A percentile compares a stretch with the other conserved stretches of the same genome.
phyloP scores from a whole-genome alignment of 2,329 filamentous ascomycete genomes.

The Grosmannia clavigera region DNA sequence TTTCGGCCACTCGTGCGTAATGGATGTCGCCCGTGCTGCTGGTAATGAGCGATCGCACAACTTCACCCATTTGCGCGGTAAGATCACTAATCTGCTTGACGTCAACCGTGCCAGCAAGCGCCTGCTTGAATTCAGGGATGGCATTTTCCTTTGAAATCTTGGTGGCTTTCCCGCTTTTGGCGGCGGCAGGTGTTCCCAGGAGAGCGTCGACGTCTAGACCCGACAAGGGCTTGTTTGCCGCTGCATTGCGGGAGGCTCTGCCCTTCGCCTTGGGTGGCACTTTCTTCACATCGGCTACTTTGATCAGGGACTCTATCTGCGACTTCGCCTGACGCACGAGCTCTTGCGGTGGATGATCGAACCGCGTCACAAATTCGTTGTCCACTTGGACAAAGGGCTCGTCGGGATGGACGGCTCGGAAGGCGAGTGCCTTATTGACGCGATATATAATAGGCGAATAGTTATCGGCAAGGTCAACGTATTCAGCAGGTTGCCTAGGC shows the following conservation, averaged over 20 bases:
- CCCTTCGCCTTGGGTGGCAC: constrained; percentile 72
- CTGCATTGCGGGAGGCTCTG: constrained; percentile 53
- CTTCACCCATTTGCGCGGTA: constrained; percentile 58
- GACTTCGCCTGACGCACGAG: constrained; percentile 44
- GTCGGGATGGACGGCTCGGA: constrained; percentile 64
- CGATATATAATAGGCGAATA: constrained; percentile 82
- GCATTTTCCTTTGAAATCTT: constrained; percentile 54
- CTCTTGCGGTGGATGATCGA: constrained; percentile 57
- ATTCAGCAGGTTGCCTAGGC: constrained; percentile 43
- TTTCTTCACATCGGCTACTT: constrained; percentile 71
- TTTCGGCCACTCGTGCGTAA: constrained; percentile 65
- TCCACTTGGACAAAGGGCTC: constrained; percentile 49
- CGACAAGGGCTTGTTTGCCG: constrained; percentile 61
- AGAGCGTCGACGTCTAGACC: constrained; percentile 78
- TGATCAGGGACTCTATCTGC: constrained; percentile 52
- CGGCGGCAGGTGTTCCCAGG: constrained; percentile 29
- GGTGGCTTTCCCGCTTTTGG: constrained; percentile 16
- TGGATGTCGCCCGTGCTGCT: constrained; percentile 63
- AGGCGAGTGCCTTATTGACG: constrained; percentile 72
- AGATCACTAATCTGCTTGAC: constrained; percentile 53
- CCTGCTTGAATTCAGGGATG: constrained; percentile 81
- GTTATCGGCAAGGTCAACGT: constrained; percentile 65
- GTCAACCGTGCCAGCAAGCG: constrained; percentile 48
- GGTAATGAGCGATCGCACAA: constrained; percentile 57
- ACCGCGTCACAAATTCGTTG: constrained; percentile 51